These are phyloP conservation scores for Leishmania arabica DNA, from an alignment of 208 protist species.

Conservation along the genomic window DNA sequence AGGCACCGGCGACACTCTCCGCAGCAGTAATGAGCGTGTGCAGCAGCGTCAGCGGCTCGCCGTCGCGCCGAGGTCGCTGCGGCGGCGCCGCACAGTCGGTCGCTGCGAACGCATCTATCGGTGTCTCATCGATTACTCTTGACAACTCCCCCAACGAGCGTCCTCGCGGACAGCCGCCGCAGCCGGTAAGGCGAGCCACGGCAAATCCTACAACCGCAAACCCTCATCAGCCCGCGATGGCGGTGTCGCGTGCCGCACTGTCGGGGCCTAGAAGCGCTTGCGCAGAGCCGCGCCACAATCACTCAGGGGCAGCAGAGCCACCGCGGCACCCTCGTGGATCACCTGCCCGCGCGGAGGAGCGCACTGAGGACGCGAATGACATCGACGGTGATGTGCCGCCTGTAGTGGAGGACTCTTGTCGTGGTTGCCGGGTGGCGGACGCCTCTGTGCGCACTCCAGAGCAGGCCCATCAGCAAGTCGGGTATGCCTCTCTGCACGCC, in stretches of 20 bases:
- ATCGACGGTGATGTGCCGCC: background rate
- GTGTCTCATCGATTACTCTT: background rate
- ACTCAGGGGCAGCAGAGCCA: background rate
- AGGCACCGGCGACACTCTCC: background rate
- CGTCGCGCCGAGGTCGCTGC: background rate
- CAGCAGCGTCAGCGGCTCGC: background rate
- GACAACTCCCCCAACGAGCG: background rate
- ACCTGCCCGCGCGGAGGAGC: background rate
- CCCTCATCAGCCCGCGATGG: background rate
- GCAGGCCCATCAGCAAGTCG: background rate
- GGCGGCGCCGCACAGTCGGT: background rate
- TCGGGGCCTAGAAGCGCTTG: background rate
- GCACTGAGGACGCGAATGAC: background rate
- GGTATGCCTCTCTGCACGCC: constrained; percentile 21
- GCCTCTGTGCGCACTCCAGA: constrained; percentile 6
- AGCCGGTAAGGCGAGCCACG: background rate
- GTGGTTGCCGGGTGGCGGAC: background rate
- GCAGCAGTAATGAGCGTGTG: background rate
- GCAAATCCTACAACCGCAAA: background rate
- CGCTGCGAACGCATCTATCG: background rate
- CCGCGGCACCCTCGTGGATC: background rate
- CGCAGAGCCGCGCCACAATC: background rate
- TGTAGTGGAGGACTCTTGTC: background rate
- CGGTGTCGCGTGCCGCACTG: background rate
- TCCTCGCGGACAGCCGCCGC: constrained; percentile 3